Conservation (phyloP, 1,284 basidiomycete genomes). For the Coniferiporia sulphurascens region DNA sequence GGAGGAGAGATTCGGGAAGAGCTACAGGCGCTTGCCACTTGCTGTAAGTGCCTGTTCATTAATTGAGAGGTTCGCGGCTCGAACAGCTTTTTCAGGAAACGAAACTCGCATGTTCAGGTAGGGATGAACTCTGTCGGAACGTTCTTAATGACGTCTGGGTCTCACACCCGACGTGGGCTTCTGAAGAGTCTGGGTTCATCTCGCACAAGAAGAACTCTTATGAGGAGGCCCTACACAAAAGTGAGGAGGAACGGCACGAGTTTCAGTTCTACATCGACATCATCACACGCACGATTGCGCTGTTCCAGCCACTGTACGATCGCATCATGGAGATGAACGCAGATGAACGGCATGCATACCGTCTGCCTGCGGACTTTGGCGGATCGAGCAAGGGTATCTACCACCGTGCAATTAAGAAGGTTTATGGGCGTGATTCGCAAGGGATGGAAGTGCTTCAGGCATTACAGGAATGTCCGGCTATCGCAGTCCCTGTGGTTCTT, state of each 20-base stretch:
- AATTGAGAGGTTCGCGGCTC: slow-evolving; percentile 1
- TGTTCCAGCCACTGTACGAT: slow-evolving; percentile 85
- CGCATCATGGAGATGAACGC: slow-evolving; percentile 88
- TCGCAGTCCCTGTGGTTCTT: slow-evolving; percentile 91
- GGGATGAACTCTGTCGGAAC: slow-evolving; percentile 93
- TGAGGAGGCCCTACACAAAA: slow-evolving; percentile 94
- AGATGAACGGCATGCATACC: slow-evolving; percentile 83
- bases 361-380: slow-evolving; percentile 85
- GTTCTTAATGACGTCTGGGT: slow-evolving; percentile 97
- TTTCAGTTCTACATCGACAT: slow-evolving; percentile 97
- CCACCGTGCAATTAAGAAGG: slow-evolving; percentile 90
- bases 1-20: slow-evolving; percentile 77
- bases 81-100: slow-evolving; percentile 60
- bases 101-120: slow-evolving; percentile 86
- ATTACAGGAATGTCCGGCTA: slow-evolving; percentile 87
- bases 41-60: slow-evolving; percentile 51
- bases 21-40: slow-evolving; percentile 87
- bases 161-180: slow-evolving; percentile 96
- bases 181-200: slow-evolving; percentile 91
- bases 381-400: slow-evolving; percentile 88
- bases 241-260: slow-evolving; percentile 98
- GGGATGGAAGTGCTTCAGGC: slow-evolving; percentile 85
- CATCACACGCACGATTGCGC: slow-evolving; percentile 84
- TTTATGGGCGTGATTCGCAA: slow-evolving; percentile 82
- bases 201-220: slow-evolving; percentile 97